Evolutionary conservation across 2,329 filamentous ascomycete genomes (phyloP).

Genomic region (Fusarium pininemorale): DNA sequence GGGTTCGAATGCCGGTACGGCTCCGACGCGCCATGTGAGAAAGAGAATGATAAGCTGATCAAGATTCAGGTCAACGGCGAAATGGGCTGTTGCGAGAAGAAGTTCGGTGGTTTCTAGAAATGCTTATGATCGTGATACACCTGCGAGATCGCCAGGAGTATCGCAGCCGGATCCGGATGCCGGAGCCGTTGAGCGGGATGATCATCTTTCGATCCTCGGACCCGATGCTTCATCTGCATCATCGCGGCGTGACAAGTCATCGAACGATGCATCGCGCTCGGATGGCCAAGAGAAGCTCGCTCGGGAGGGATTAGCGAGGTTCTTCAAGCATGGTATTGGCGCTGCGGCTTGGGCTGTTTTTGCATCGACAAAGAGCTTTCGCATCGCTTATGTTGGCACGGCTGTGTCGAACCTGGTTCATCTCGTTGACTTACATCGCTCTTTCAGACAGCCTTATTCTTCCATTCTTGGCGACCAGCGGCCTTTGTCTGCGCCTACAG

Average conservation of each 20-base stretch:
- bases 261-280: not conserved
- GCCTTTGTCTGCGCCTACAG: slow-evolving; percentile 19
- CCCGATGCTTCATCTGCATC: not conserved
- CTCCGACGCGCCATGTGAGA: not conserved
- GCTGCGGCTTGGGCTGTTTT: slow-evolving; percentile 41
- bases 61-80: slow-evolving; percentile 30
- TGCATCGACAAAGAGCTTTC: slow-evolving; percentile 37
- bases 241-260: not conserved
- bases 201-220: slow-evolving; percentile 2
- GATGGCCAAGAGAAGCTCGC: slow-evolving; percentile 38
- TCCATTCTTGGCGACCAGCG: slow-evolving; percentile 1
- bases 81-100: slow-evolving; percentile 32
- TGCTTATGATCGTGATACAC: not conserved
- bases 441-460: slow-evolving; percentile 37
- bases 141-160: not conserved
- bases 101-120: slow-evolving; percentile 18
- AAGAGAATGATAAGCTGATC: not conserved
- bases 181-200: slow-evolving; percentile 19
- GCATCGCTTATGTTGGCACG: slow-evolving; percentile 41
- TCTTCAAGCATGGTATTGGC: slow-evolving; percentile 40
- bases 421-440: slow-evolving; percentile 35
- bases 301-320: slow-evolving; percentile 34
- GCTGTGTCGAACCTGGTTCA: slow-evolving; percentile 40
- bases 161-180: slow-evolving; percentile 13
- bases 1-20: slow-evolving; percentile 40